Evolutionary conservation across 208 protist species (phyloP).

Genomic region (Acanthamoeba castellanii): DNA sequence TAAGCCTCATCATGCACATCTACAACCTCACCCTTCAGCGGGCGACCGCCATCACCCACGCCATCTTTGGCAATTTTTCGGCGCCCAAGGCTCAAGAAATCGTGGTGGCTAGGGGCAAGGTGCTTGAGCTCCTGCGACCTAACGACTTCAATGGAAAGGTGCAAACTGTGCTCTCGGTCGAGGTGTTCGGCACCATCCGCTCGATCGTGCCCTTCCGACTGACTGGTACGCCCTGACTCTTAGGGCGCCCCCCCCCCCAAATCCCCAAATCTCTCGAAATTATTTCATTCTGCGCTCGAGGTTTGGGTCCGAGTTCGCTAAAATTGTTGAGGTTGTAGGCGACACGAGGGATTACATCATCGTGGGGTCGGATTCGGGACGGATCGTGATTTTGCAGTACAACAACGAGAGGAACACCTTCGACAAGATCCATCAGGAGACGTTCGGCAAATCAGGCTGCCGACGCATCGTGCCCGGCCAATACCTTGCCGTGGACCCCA

Average conservation of each 20-base stretch:
- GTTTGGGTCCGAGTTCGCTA: background rate
- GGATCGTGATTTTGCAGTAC: slow-evolving; percentile 96
- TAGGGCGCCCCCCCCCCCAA: background rate
- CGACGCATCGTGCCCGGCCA: slow-evolving; percentile 96
- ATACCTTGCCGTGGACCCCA: slow-evolving; percentile 96
- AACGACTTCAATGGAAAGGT: slow-evolving; percentile 90
- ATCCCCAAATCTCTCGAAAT: slow-evolving; percentile 26
- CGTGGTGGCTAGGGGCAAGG: slow-evolving; percentile 85
- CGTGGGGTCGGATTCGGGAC: slow-evolving; percentile 95
- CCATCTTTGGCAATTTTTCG: slow-evolving; percentile 93
- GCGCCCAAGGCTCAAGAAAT: slow-evolving; percentile 92
- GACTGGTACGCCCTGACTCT: slow-evolving; percentile 81
- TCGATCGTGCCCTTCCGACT: slow-evolving; percentile 92
- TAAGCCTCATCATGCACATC: slow-evolving; percentile 88
- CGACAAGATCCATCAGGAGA: slow-evolving; percentile 96
- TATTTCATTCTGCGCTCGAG: background rate
- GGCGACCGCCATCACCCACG: slow-evolving; percentile 88
- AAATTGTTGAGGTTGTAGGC: background rate
- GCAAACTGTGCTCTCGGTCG: slow-evolving; percentile 81
- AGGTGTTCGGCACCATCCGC: slow-evolving; percentile 93
- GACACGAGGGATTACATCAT: slow-evolving; percentile 94
- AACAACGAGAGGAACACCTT: slow-evolving; percentile 92
- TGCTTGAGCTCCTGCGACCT: slow-evolving; percentile 91
- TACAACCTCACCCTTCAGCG: slow-evolving; percentile 94
- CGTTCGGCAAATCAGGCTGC: slow-evolving; percentile 97